These are phyloP conservation scores for Aspergillus steynii DNA, from an alignment of 495 filamentous ascomycete genomes.

Conservation along the genomic window DNA sequence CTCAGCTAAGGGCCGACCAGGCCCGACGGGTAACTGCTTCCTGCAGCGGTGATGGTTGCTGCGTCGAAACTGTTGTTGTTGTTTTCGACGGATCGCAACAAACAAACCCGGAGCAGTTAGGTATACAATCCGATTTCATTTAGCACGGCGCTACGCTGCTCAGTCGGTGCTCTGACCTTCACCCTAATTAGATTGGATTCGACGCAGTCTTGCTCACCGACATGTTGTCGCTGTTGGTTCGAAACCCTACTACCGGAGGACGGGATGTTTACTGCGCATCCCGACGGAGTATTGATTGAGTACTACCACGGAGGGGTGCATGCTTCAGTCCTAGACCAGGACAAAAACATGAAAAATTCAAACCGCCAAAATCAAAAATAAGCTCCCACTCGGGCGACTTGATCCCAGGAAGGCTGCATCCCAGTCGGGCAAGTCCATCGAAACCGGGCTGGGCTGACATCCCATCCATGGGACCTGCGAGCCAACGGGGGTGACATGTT, in stretches of 20 bases:
- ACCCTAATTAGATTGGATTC: neutral
- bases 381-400: neutral
- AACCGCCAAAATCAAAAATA: neutral
- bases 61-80: slow-evolving; percentile 11
- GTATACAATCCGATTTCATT: neutral
- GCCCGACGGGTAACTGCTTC: slow-evolving; percentile 21
- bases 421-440: slow-evolving; percentile 20
- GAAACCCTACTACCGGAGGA: too few relatives aligned
- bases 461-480: slow-evolving; percentile 13
- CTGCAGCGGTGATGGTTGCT: slow-evolving; percentile 15
- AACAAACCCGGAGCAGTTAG: slow-evolving; percentile 14
- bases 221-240: slow-evolving; percentile 3
- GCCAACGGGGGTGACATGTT: neutral
- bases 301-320: too few relatives aligned
- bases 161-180: slow-evolving; percentile 9
- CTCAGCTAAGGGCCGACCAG: slow-evolving; percentile 10
- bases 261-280: neutral
- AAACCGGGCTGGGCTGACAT: slow-evolving; percentile 3
- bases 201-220: slow-evolving; percentile 11
- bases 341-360: neutral
- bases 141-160: neutral
- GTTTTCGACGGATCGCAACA: slow-evolving; percentile 21
- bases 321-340: neutral
- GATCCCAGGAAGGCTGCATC: slow-evolving; percentile 12
- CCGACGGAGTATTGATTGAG: too few relatives aligned